Evolutionary conservation across 495 filamentous ascomycete species (phyloP), one percentile per base, ranked within the genome.

Genomic region (Clohesyomyces aquaticus): DNA sequence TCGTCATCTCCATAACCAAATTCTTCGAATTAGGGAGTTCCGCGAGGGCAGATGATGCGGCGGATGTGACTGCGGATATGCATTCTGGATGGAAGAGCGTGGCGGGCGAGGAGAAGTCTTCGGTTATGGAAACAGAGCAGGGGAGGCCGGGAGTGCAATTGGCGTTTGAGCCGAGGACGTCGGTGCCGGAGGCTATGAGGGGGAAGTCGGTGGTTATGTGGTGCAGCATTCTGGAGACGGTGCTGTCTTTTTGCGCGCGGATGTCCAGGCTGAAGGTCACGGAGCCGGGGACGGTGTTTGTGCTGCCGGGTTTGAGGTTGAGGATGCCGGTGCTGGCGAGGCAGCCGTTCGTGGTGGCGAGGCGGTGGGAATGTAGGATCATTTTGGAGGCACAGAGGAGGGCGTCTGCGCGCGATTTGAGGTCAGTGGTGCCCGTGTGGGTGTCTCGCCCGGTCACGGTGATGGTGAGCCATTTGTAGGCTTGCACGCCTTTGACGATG

Each of bases 351-450:
- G 75, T 68, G 1, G 79, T 80, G 14, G 89, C 89, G 1, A 86
- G 75, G 48, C 83, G 82, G 68, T 88, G 85, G 0, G 83, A 82
- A 52, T 83, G 80, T 3, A 86, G 76, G 65, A 94, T 89, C 78
- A 91, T 82, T 32, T 83, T 84, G 0, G 86, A 79, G 38, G 88
- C 86, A 10, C 83, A 79, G 55, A 89, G 83, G 55, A 92, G 77
- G 1, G 88, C 86, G 68, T 91, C 88, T 1, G 80, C 78, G 4
- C 85, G 76, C 51, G 78, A 76, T 23, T 66, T 59, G 42, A 91
- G 85, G 19, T 85, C 83, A 1, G 89, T 93, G 0, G 89, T 91
- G 1, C 90, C 90, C 0, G 89, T 91, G 68, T 92, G 90, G 19
- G 82, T 84, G 68, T 89, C 87, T 62, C 82, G 76, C 14, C 89